Conservation (phyloP, 495 filamentous ascomycete species). For the Hypoxylon crocopeplum region DNA sequence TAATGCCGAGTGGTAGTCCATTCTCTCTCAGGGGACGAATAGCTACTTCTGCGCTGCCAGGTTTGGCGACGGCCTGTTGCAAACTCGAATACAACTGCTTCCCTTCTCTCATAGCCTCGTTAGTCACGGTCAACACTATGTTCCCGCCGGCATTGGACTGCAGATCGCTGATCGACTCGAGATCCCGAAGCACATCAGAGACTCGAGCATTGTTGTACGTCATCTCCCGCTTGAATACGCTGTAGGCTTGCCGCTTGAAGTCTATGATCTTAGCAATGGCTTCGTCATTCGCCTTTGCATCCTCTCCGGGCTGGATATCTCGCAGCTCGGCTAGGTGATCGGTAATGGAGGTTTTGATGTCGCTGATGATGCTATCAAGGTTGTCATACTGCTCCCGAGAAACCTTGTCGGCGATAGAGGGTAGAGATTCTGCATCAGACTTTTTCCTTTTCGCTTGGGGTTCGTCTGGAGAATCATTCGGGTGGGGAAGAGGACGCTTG, state of each 20-base stretch:
- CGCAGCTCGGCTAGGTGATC: slow-evolving; percentile 51
- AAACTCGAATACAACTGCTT: slow-evolving; percentile 87
- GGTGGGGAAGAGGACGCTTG: slow-evolving; percentile 50
- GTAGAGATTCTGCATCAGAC: slow-evolving; percentile 42
- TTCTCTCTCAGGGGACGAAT: slow-evolving; percentile 63
- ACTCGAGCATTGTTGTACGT: slow-evolving; percentile 37
- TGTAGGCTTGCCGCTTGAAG: slow-evolving; percentile 51
- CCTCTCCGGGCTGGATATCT: slow-evolving; percentile 23
- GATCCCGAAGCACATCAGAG: slow-evolving; percentile 21
- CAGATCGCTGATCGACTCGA: slow-evolving; percentile 31
- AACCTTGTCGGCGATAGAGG: slow-evolving; percentile 56
- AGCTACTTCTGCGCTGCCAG: slow-evolving; percentile 38
- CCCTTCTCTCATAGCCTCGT: slow-evolving; percentile 70
- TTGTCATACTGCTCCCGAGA: slow-evolving; percentile 48
- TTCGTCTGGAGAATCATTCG: slow-evolving; percentile 42
- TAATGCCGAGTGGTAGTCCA: slow-evolving; percentile 75
- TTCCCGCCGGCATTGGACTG: slow-evolving; percentile 50
- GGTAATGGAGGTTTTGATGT: slow-evolving; percentile 49
- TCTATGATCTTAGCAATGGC: slow-evolving; percentile 46
- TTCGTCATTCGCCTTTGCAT: slow-evolving; percentile 36
- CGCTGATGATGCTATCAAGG: slow-evolving; percentile 54
- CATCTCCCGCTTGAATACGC: slow-evolving; percentile 49
- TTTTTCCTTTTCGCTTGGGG: slow-evolving; percentile 56
- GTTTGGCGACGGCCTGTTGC: slow-evolving; percentile 59
- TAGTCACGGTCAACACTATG: slow-evolving; percentile 73